Evolutionary conservation across 78 protist species (phyloP).

Genomic region (Isochrysis galbana): DNA sequence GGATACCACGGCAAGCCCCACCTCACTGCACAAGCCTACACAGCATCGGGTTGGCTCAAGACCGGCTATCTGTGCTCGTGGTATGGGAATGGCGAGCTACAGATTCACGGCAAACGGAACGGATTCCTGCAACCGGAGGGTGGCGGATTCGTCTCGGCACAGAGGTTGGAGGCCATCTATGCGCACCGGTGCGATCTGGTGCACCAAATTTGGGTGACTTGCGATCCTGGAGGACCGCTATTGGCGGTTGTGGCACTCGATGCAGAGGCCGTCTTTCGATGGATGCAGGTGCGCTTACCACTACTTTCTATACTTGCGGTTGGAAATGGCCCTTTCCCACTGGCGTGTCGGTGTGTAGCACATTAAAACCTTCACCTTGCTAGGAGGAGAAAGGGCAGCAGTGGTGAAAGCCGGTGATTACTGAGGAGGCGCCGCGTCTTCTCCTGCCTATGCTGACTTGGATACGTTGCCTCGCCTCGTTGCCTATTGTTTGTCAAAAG

Average conservation of each 20-base stretch:
- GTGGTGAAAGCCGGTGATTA: too few species aligned
- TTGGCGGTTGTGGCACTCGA: neutral
- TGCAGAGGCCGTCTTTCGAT: neutral
- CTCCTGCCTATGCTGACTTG: too few species aligned
- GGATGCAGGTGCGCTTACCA: too few species aligned
- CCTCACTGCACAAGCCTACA: neutral
- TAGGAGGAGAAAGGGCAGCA: too few species aligned
- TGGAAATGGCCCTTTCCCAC: neutral
- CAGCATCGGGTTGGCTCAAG: neutral
- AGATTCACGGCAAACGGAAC: neutral
- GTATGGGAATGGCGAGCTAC: neutral
- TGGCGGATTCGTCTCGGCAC: neutral
- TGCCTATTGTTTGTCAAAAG: too few species aligned
- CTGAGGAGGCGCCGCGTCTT: too few species aligned
- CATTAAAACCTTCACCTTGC: too few species aligned
- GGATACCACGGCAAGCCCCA: constrained; percentile 3
- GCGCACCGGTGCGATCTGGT: neutral
- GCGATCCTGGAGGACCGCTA: neutral
- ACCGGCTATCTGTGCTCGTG: neutral
- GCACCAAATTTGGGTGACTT: neutral
- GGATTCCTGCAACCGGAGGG: neutral
- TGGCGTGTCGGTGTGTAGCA: too few species aligned
- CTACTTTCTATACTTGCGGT: neutral
- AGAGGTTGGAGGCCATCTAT: neutral
- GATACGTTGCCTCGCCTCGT: too few species aligned